Conservation (phyloP, 1,284 basidiomycete species). For the Gastroboletus turbinatus region DNA sequence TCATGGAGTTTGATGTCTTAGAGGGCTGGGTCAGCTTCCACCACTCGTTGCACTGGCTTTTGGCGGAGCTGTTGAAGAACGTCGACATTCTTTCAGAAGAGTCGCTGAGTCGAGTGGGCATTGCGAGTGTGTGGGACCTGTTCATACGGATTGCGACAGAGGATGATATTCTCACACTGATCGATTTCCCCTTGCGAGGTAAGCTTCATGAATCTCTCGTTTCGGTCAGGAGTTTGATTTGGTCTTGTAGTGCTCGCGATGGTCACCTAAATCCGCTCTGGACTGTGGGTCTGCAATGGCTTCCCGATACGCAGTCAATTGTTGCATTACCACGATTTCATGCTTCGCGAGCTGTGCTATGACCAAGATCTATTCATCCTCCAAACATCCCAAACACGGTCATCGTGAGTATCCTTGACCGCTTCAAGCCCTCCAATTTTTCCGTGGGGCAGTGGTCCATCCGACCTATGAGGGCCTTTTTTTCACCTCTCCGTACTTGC, state of each 20-base stretch:
- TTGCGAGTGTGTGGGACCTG: conserved; percentile 58
- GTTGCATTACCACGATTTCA: conserved; percentile 96
- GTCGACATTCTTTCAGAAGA: conserved; percentile 61
- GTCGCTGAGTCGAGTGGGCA: conserved; percentile 50
- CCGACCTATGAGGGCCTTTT: conserved; percentile 65
- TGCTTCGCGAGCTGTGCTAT: conserved; percentile 93
- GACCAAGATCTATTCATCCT: conserved; percentile 96
- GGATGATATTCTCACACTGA: conserved; percentile 63
- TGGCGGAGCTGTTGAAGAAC: conserved; percentile 90
- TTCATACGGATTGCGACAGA: conserved; percentile 60
- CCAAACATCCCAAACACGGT: conserved; percentile 80
- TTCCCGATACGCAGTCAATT: conserved; percentile 94
- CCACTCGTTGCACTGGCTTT: conserved; percentile 89
- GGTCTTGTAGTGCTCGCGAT: conserved; percentile 70
- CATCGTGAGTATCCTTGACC: conserved; percentile 85
- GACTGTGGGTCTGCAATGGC: conserved; percentile 97
- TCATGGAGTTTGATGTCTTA: conserved; percentile 77
- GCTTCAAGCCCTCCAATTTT: conserved; percentile 80
- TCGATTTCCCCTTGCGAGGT: conserved; percentile 89
- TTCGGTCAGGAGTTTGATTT: background rate
- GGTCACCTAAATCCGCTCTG: conserved; percentile 93
- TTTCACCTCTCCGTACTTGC: too few relatives aligned
- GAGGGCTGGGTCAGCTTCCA: conserved; percentile 92
- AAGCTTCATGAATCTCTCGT: conserved; percentile 21
- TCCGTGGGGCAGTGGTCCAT: conserved; percentile 61